These are phyloP conservation scores for Schizosaccharomyces lindneri DNA, from an alignment of 805 yeast species.

Conservation along the genomic window DNA sequence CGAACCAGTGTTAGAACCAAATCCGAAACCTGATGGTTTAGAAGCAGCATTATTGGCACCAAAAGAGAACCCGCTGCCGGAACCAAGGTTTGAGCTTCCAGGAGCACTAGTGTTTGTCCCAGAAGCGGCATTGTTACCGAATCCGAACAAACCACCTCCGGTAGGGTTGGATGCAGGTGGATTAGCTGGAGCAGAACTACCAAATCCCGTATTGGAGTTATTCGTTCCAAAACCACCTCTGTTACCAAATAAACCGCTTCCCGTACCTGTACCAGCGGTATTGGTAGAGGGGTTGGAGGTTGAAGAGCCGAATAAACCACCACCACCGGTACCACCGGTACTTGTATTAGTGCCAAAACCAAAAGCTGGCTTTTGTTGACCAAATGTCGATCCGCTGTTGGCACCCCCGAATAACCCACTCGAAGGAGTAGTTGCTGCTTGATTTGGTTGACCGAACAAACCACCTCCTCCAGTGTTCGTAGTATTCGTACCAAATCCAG, in stretches of 20 bases:
- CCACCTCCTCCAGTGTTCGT: slow-evolving; percentile 1
- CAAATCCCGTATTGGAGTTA: not conserved
- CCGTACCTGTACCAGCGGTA: slow-evolving; percentile 1
- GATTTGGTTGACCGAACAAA: slow-evolving; percentile 8
- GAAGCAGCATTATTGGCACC: slow-evolving; percentile 12
- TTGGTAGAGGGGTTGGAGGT: slow-evolving; percentile 10
- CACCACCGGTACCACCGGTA: slow-evolving; percentile 4
- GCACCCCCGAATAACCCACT: slow-evolving; percentile 3
- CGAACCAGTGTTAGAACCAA: slow-evolving; percentile 16
- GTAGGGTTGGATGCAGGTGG: not conserved
- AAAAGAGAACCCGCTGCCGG: slow-evolving; percentile 8
- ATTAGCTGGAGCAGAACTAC: not conserved
- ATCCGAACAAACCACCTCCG: not conserved
- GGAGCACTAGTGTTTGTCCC: not conserved
- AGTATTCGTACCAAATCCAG: not conserved
- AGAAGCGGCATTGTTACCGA: not conserved
- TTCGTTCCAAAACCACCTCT: not conserved
- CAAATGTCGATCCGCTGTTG: slow-evolving; percentile 1
- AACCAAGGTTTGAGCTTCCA: not conserved
- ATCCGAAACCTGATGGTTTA: slow-evolving; percentile 9
- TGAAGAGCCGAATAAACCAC: slow-evolving; percentile 11
- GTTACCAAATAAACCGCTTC: not conserved
- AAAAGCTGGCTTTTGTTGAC: slow-evolving; percentile 4
- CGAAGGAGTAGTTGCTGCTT: slow-evolving; percentile 10
- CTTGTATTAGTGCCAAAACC: slow-evolving; percentile 5